These are phyloP conservation scores for Solanum rostratum DNA, from an alignment of 257 asterid species.

Conservation along the genomic window DNA sequence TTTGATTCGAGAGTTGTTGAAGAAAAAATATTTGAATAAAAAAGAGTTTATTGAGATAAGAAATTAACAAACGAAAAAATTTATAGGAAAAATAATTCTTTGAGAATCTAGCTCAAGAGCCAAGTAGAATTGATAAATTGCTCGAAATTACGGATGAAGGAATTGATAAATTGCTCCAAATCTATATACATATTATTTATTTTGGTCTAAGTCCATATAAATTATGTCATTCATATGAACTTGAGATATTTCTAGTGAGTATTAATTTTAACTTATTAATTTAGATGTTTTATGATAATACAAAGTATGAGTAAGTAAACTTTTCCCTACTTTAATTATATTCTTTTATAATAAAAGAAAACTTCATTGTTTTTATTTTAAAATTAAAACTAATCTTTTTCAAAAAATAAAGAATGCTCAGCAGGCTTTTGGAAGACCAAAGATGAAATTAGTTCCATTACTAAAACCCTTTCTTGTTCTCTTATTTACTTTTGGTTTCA, in stretches of 20 bases:
- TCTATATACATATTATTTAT: not conserved
- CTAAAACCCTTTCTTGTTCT: conserved; percentile 38
- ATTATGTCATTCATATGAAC: not conserved
- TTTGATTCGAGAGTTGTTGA: too few species aligned
- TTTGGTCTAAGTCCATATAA: not conserved
- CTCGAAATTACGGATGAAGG: too few species aligned
- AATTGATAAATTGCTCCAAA: too few species aligned
- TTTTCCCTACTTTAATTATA: too few species aligned
- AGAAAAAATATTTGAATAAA: too few species aligned
- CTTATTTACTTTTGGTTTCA: conserved; percentile 37
- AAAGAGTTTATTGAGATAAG: too few species aligned
- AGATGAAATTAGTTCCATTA: conserved; percentile 23
- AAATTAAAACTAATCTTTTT: not conserved
- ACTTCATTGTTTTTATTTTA: not conserved
- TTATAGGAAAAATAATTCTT: too few species aligned
- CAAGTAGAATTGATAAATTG: too few species aligned
- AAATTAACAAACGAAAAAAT: too few species aligned
- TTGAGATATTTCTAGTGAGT: not conserved
- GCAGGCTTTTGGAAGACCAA: not conserved
- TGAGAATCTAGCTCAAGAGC: too few species aligned
- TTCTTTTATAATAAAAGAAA: not conserved
- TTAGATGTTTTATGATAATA: not conserved
- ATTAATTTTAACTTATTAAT: not conserved
- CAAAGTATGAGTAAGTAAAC: not conserved
- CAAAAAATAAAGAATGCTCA: not conserved